Evolutionary conservation across 2,329 filamentous ascomycete genomes (phyloP).

Genomic region (Aciculosporium take): DNA sequence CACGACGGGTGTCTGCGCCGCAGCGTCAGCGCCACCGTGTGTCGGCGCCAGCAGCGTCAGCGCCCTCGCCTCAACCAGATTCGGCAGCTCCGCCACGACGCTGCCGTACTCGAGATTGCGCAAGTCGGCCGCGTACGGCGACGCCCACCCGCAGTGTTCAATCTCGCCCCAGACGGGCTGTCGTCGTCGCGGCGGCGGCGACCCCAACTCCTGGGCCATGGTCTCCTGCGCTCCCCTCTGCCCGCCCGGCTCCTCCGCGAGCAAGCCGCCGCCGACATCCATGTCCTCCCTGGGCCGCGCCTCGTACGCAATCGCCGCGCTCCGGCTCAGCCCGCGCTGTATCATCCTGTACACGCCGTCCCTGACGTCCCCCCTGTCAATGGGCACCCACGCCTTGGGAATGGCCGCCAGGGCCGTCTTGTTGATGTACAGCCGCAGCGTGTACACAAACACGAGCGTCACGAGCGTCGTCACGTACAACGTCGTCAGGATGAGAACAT

Average conservation of each 20-base stretch:
- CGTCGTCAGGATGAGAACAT: conserved; percentile 69
- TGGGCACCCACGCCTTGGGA: conserved; percentile 72
- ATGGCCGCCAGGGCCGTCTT: conserved; percentile 66
- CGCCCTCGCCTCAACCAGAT: conserved; percentile 83
- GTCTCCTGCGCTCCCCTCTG: too few relatives aligned
- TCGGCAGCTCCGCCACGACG: conserved; percentile 71
- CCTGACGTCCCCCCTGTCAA: conserved; percentile 72
- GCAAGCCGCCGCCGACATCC: conserved; percentile 12
- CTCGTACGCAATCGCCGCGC: conserved; percentile 69
- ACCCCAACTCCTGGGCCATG: too few relatives aligned
- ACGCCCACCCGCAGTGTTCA: conserved; percentile 77
- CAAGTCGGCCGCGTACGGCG: conserved; percentile 59
- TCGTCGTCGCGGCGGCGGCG: conserved; percentile 35
- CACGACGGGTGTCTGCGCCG: conserved; percentile 16
- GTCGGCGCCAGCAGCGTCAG: conserved; percentile 61
- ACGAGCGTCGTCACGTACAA: conserved; percentile 60
- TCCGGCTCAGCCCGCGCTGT: conserved; percentile 54
- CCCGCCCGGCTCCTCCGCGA: not conserved
- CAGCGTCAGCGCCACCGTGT: conserved; percentile 11
- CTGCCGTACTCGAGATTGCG: conserved; percentile 71
- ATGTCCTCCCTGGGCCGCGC: conserved; percentile 18
- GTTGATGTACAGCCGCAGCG: conserved; percentile 74
- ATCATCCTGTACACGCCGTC: conserved; percentile 66
- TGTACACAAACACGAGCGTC: conserved; percentile 63
- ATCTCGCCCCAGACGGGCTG: conserved; percentile 64